Evolutionary conservation across 2,329 filamentous ascomycete genomes (phyloP).

Genomic region (Stagonosporopsis chrysanthemi): DNA sequence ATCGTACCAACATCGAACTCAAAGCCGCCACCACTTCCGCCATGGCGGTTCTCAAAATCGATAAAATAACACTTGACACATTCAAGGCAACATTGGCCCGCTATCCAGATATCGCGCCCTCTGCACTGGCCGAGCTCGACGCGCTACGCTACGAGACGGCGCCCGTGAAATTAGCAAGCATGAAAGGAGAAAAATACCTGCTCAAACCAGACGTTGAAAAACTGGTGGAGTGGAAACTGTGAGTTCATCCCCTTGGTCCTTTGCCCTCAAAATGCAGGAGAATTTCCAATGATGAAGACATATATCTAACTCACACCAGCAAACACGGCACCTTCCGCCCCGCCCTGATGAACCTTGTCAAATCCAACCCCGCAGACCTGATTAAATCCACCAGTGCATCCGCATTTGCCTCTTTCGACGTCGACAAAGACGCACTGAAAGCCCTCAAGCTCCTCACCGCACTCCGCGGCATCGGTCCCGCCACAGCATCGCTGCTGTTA

Average conservation of each 20-base stretch:
- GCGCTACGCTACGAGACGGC: constrained; percentile 41
- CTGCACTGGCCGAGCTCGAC: constrained; percentile 43
- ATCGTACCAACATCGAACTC: neutral
- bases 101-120: constrained; percentile 37
- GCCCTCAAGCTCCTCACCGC: constrained; percentile 64
- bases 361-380: constrained; percentile 63
- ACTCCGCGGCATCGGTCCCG: constrained; percentile 79
- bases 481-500: constrained; percentile 78
- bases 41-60: constrained; percentile 22
- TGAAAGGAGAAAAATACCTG: constrained; percentile 23
- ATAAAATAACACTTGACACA: constrained; percentile 23
- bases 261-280: too few relatives aligned
- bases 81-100: constrained; percentile 36
- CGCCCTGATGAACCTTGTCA: constrained; percentile 55
- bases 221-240: constrained; percentile 53
- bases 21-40: neutral
- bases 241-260: neutral
- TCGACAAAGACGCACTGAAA: neutral
- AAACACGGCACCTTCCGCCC: constrained; percentile 62
- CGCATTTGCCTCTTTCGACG: constrained; percentile 54
- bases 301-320: constrained; percentile 31
- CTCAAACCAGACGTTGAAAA: constrained; percentile 41
- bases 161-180: constrained; percentile 30
- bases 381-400: constrained; percentile 60
- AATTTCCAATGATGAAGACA: neutral